Conservation (phyloP, 2,329 filamentous ascomycete genomes). For the Diaporthe nobilis region DNA sequence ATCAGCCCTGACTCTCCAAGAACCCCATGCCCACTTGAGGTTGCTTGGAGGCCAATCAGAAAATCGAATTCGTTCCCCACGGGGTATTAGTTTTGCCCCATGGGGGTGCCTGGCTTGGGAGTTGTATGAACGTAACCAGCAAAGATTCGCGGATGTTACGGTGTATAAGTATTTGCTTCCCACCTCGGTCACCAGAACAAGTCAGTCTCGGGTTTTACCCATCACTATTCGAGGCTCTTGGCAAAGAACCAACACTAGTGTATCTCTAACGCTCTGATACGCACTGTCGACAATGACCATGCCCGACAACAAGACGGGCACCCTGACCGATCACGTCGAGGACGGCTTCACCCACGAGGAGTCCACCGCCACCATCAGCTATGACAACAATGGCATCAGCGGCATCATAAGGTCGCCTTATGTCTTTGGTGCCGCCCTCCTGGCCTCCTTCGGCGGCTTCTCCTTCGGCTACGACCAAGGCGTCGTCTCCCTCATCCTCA, state of each 20-base stretch:
- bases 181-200: neutral
- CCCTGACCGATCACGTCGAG: slow-evolving; percentile 6
- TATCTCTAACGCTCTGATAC: no score
- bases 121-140: neutral
- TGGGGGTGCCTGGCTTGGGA: neutral
- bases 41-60: neutral
- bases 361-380: slow-evolving; percentile 39
- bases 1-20: neutral
- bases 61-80: neutral
- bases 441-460: slow-evolving; percentile 57
- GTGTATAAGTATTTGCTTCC: slow-evolving; percentile 11
- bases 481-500: slow-evolving; percentile 60
- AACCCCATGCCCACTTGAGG: neutral
- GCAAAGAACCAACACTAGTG: neutral
- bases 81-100: slow-evolving; percentile 14
- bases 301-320: slow-evolving; percentile 7
- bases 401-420: slow-evolving; percentile 55
- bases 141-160: neutral
- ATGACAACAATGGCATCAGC: slow-evolving; percentile 49
- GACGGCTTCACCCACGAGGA: slow-evolving; percentile 16
- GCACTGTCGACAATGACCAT: neutral
- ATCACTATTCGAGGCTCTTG: neutral
- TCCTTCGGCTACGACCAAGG: slow-evolving; percentile 66
- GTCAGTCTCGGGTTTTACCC: neutral
- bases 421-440: slow-evolving; percentile 48